Evolutionary conservation across 163 green algal species (phyloP), one percentile per base, ranked within the genome.

Genomic region (Scenedesmus sp.): DNA sequence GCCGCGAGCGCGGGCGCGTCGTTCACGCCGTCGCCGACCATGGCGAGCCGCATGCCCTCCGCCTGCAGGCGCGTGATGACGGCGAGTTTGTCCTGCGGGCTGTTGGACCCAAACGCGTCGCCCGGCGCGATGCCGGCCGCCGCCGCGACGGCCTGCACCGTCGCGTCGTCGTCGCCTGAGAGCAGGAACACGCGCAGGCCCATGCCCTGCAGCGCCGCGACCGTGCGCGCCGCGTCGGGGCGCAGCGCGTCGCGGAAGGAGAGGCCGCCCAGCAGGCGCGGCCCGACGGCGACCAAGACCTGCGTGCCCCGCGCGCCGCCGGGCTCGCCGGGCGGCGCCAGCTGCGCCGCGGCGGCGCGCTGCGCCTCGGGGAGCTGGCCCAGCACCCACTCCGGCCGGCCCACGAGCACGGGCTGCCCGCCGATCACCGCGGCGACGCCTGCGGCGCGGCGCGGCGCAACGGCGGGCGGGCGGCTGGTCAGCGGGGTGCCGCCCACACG

Each of bases 21-120:
- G 82, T 99, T 99, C 10, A 99, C 91, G 73, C 95, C 95, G 64
- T 98, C 95, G 1, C 95, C 95, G 11, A 97, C 88, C 87, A 97
- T 95, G n/a, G 89, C 92, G 67, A 96, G 88, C 54, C 83, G 63
- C 18, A 67, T 48, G 36, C 85, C 80, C 22, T 60, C 22, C 33
- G 63, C 75, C 74, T 88, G 81, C 74, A 91, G 58, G 80, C 33
- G 34, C 20, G 83, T 44, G 22, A 92, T 84, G 4, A 51, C 60
- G 5, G 75, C 58, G 47, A 88, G 82, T 84, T 98, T 97, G 63
- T 83, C 70, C 63, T 79, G 77, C 0, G 92, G 93, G 20, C 72
- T 80, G 67, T 92, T 77, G 7, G 85, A 85, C 1, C 84, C 84
- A 36, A 15, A 53, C 24, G 77, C 84, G 24, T 80, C 64, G 1